A percentile compares a stretch with the other conserved stretches of the same genome.
These are phyloP conservation scores for Trametes maxima DNA, from an alignment of 768 basidiomycete species.

Conservation along the genomic window DNA sequence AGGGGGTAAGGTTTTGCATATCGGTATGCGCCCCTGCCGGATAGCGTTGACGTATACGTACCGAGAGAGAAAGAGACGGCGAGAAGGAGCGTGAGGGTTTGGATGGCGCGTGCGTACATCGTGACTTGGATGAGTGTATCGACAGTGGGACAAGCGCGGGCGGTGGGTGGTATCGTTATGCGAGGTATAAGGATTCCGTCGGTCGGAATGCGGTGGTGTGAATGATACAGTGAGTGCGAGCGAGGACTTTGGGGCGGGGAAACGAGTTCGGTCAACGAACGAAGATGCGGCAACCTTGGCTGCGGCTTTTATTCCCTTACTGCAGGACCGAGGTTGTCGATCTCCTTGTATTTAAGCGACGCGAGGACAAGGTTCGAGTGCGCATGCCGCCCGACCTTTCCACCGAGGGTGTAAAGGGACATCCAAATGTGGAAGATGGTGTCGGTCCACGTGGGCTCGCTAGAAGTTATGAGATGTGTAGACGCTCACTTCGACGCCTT, in stretches of 20 bases:
- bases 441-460: background rate
- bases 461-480: background rate
- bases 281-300: background rate
- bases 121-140: background rate
- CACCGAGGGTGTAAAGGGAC: constrained; percentile 1
- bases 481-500: background rate
- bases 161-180: constrained; percentile 12
- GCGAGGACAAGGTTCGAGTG: background rate
- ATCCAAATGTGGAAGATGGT: constrained; percentile 5
- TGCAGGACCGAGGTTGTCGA: background rate
- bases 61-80: constrained; percentile 5
- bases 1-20: background rate
- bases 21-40: background rate
- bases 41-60: background rate
- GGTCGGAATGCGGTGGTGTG: too few relatives aligned
- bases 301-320: background rate
- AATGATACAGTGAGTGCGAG: background rate
- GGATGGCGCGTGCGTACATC: constrained; percentile 12
- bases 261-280: constrained; percentile 17
- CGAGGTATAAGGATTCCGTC: constrained; percentile 10
- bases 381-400: background rate
- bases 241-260: background rate
- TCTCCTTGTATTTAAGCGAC: constrained; percentile 6
- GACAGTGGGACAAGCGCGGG: background rate
- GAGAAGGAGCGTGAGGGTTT: constrained; percentile 17